These are phyloP conservation scores for Trametopsis cervina DNA, from an alignment of 768 basidiomycete genomes.

Conservation along the genomic window DNA sequence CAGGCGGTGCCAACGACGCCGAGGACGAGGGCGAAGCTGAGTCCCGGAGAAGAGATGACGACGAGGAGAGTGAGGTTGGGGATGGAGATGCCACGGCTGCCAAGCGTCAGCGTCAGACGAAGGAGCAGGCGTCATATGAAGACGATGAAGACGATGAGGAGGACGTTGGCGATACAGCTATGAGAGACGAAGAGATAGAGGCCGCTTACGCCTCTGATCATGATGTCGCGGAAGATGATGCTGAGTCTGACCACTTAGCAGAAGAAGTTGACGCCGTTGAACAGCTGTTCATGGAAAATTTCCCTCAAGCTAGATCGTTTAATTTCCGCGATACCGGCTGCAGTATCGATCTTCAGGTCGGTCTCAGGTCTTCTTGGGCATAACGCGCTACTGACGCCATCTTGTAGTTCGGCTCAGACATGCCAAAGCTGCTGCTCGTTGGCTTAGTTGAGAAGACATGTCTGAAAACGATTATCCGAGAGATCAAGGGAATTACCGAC, in stretches of 20 bases:
- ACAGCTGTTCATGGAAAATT: conserved; percentile 46
- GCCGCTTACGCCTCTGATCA: conserved; percentile 45
- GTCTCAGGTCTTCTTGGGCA: conserved; percentile 20
- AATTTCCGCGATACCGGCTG: conserved; percentile 59
- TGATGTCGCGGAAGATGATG: conserved; percentile 19
- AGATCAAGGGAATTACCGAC: conserved; percentile 82
- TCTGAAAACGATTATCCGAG: conserved; percentile 76
- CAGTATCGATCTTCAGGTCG: conserved; percentile 78
- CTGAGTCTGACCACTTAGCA: conserved; percentile 24
- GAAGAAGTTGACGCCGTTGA: conserved; percentile 38
- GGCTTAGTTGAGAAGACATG: conserved; percentile 90
- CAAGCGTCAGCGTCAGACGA: conserved; percentile 63
- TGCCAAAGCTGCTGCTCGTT: conserved; percentile 90
- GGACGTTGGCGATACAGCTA: conserved; percentile 44
- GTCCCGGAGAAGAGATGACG: conserved; percentile 33
- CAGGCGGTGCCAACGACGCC: conserved; percentile 32
- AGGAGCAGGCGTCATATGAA: conserved; percentile 73
- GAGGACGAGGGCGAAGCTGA: conserved; percentile 37
- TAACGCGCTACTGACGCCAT: neutral
- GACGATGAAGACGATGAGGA: conserved; percentile 65
- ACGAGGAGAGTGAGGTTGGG: conserved; percentile 68
- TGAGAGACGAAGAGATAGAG: conserved; percentile 52
- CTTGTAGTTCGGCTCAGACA: conserved; percentile 71
- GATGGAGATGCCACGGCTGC: conserved; percentile 80
- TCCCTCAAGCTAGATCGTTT: conserved; percentile 68